phyloP scores from a whole-genome alignment of 371 early-diverging fungal genomes.

The Basidiobolus meristosporus region DNA sequence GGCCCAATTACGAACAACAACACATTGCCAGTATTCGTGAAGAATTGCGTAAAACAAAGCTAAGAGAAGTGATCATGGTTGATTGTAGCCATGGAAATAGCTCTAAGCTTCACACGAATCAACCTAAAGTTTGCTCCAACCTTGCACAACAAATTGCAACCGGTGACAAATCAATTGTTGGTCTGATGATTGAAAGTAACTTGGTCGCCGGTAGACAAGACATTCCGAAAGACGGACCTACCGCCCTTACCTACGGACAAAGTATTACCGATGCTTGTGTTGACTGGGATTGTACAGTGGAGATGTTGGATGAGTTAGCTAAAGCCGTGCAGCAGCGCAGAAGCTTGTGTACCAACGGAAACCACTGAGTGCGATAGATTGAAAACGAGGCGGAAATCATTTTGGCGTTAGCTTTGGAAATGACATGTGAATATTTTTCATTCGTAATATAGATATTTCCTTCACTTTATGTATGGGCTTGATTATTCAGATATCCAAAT shows the following conservation, averaged over 20 bases:
- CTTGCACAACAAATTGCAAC: constrained; percentile 42
- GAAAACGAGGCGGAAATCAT: too few species aligned
- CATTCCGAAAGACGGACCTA: constrained; percentile 42
- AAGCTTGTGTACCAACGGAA: too few species aligned
- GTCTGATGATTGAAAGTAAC: constrained; percentile 91
- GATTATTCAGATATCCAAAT: too few species aligned
- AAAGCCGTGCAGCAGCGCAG: constrained; percentile 32
- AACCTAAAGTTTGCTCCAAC: constrained; percentile 55
- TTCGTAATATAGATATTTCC: too few species aligned
- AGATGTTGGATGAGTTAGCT: constrained; percentile 43
- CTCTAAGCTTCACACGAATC: constrained; percentile 55
- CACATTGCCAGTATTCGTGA: constrained; percentile 30
- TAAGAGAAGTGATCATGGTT: constrained; percentile 58
- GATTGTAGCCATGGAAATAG: constrained; percentile 88
- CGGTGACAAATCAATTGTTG: constrained; percentile 42
- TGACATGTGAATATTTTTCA: too few species aligned
- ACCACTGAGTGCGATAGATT: too few species aligned
- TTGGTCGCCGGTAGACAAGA: constrained; percentile 62
- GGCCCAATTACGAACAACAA: constrained; percentile 75
- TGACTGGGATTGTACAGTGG: constrained; percentile 53
- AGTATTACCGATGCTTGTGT: constrained; percentile 79
- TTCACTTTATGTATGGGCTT: too few species aligned
- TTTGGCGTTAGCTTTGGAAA: too few species aligned
- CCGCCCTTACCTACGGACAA: constrained; percentile 54
- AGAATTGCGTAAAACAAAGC: constrained; percentile 38